Evolutionary conservation across 805 yeast species (phyloP), one percentile per base, ranked within the genome.

Genomic region (Kregervanrija pseudodelftensis): DNA sequence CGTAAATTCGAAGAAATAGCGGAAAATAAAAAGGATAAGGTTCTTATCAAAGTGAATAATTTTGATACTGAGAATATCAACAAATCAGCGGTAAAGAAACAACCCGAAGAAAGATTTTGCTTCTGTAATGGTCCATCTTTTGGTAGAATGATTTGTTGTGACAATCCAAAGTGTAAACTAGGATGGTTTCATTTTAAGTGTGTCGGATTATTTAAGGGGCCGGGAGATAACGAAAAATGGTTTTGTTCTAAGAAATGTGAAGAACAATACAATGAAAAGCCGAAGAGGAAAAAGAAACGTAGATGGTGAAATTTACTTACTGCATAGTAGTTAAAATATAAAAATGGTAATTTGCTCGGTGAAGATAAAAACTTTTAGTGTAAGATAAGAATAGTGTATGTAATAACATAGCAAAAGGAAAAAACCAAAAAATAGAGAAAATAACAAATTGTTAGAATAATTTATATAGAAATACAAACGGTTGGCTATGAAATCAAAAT

Each of bases 181-280:
- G 96, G 88, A 61, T 91, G 98, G 98, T 91, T 91, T 67, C 99
- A 93, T 64, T 91, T 90, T 73, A 83, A 81, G 45, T 93, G 99
- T 69, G 96, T 91, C 36, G 95, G 95, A 1, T 69, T 91, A 48
- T 81, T 80, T 14, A 82, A 80, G 42, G 96, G 95, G 4, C 98
- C 98, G 2, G 76, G 78, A 53, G 95, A 93, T 14, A 80, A 82
- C 45, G 37, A 42, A 8, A 46, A 48, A 30, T 91, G 99, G 99
- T 90, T 80, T 61, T 91, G 99, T 67, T 87, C 96, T 0, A 32
- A 48, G 0, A 84, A 82, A 43, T 90, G 98, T 69, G 51, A 53
- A 31, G 44, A 37, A 3, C 36, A 49, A n/a, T 37, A 13, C 35
- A 16, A 43, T 11, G 14, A 13, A 33, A 47, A 45, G 17, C 52